These are phyloP conservation scores for Alternaria triticimaculans DNA, from an alignment of 2,329 filamentous ascomycete species.

Conservation along the genomic window DNA sequence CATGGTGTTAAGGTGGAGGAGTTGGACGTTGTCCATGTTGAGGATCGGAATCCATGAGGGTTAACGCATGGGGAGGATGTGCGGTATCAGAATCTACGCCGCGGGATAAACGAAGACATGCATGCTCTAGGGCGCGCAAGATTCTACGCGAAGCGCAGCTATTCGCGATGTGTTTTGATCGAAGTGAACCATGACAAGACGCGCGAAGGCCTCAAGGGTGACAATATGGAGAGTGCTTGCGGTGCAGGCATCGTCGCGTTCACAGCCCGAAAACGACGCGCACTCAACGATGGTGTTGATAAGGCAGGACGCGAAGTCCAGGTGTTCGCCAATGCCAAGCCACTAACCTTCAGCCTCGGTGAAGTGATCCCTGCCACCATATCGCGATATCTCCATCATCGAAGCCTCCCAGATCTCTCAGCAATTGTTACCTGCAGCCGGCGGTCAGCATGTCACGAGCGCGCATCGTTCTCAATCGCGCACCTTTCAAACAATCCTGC, in stretches of 20 bases:
- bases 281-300: background rate
- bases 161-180: background rate
- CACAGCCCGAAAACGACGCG: background rate
- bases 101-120: background rate
- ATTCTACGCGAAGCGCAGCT: background rate
- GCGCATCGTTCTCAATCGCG: constrained; percentile 19
- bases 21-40: constrained; percentile 28
- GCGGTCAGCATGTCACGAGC: constrained; percentile 28
- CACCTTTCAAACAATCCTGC: constrained; percentile 4
- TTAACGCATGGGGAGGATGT: background rate
- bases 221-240: background rate
- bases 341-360: constrained; percentile 36
- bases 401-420: constrained; percentile 3
- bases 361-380: constrained; percentile 6
- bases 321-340: constrained; percentile 21
- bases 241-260: background rate
- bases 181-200: background rate
- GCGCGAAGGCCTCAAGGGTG: background rate
- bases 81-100: background rate
- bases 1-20: constrained; percentile 33
- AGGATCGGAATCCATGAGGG: constrained; percentile 17
- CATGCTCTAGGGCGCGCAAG: background rate
- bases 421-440: constrained; percentile 5
- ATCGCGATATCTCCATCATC: background rate
- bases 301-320: background rate